These are phyloP conservation scores for Ceratocystis huliohia DNA, from an alignment of 2,329 filamentous ascomycete genomes.

Conservation along the genomic window DNA sequence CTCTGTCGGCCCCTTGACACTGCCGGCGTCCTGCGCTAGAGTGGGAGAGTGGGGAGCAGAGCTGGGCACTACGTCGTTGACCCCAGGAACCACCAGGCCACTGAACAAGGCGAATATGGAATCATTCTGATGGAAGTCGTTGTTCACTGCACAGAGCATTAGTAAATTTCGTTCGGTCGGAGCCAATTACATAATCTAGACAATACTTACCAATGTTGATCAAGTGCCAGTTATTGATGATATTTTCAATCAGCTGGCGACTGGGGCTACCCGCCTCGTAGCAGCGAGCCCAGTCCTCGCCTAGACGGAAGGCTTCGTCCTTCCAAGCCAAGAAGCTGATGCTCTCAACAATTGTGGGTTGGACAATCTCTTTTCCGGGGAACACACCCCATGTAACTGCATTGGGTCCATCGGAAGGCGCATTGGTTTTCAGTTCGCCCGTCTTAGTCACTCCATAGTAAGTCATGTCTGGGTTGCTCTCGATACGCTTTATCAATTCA, in stretches of 20 bases:
- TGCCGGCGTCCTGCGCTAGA: conserved; percentile 16
- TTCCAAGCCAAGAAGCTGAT: conserved; percentile 98
- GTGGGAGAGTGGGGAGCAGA: conserved; percentile 14
- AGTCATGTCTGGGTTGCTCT: conserved; percentile 67
- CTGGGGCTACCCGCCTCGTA: conserved; percentile 66
- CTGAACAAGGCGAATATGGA: conserved; percentile 80
- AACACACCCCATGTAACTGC: conserved; percentile 99
- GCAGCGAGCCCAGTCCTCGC: conserved; percentile 87
- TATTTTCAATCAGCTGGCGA: conserved; percentile 61
- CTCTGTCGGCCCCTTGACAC: not conserved
- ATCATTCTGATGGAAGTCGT: conserved; percentile 80
- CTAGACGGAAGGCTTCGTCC: conserved; percentile 89
- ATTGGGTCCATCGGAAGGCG: conserved; percentile 75
- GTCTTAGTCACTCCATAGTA: conserved; percentile 87
- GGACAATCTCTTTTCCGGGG: conserved; percentile 97
- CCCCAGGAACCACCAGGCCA: conserved; percentile 54
- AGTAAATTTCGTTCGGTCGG: not conserved
- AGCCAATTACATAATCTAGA: no score
- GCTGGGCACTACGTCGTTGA: conserved; percentile 33
- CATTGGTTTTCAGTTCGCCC: conserved; percentile 73
- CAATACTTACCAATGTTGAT: conserved; percentile 72
- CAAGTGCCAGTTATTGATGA: conserved; percentile 87
- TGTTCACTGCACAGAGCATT: conserved; percentile 56
- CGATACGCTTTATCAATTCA: conserved; percentile 65
- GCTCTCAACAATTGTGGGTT: conserved; percentile 97